Evolutionary conservation across 352 stramenopile species (phyloP).

Genomic region (Phytophthora syringae): DNA sequence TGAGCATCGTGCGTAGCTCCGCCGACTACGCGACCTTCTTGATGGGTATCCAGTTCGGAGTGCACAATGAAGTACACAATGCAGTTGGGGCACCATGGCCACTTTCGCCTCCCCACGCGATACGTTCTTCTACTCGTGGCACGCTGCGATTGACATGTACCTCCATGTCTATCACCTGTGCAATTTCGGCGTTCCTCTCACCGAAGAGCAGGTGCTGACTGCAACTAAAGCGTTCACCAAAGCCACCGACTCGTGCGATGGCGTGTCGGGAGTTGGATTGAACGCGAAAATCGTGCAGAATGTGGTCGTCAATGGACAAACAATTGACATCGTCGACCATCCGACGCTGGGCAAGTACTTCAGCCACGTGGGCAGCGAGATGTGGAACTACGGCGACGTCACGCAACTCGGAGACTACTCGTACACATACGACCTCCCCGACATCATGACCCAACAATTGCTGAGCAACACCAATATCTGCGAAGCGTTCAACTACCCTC

Average conservation of each 20-base stretch:
- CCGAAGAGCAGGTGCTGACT: constrained; percentile 38
- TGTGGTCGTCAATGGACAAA: constrained; percentile 36
- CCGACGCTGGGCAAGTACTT: constrained; percentile 64
- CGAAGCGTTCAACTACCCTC: constrained; percentile 39
- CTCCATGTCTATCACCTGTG: constrained; percentile 62
- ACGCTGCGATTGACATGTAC: constrained; percentile 62
- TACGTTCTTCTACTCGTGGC: constrained; percentile 67
- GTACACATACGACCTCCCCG: constrained; percentile 67
- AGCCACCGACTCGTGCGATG: constrained; percentile 38
- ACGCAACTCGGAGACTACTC: constrained; percentile 57
- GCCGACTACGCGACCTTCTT: constrained; percentile 60
- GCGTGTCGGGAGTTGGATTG: constrained; percentile 37
- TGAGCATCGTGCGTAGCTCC: constrained; percentile 44
- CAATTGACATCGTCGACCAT: constrained; percentile 49
- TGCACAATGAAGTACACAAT: constrained; percentile 64
- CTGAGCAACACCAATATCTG: constrained; percentile 60
- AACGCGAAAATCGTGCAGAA: constrained; percentile 44
- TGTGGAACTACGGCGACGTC: constrained; percentile 62
- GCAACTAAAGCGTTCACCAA: constrained; percentile 48
- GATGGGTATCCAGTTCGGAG: constrained; percentile 55
- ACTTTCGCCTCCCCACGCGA: constrained; percentile 56
- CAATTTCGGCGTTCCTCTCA: constrained; percentile 45
- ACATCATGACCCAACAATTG: constrained; percentile 56
- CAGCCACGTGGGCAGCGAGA: constrained; percentile 43
- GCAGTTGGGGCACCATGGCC: constrained; percentile 50